Evolutionary conservation across 2,329 filamentous ascomycete species (phyloP).

Genomic region (Alternaria brassicae): DNA sequence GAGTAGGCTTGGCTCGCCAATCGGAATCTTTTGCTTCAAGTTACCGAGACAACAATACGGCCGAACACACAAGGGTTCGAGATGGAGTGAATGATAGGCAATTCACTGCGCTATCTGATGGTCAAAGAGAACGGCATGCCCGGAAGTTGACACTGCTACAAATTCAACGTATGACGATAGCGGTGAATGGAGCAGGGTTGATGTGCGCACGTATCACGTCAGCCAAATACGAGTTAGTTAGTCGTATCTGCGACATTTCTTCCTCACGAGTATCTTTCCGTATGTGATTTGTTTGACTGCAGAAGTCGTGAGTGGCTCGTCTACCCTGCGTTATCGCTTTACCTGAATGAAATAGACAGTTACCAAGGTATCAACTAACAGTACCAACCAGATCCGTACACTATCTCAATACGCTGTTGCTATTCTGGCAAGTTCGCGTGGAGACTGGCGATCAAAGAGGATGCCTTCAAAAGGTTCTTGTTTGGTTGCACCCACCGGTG

Average conservation of each 20-base stretch:
- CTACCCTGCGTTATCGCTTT: neutral
- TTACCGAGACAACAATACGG: neutral
- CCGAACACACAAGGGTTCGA: neutral
- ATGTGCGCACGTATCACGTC: neutral
- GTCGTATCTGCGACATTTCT: neutral
- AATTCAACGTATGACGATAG: neutral
- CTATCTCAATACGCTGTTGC: neutral
- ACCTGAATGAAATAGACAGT: neutral
- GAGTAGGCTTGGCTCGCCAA: neutral
- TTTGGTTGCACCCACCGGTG: neutral
- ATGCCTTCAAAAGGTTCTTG: conserved; percentile 4
- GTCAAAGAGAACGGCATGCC: too few species aligned
- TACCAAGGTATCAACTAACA: neutral
- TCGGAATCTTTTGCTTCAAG: neutral
- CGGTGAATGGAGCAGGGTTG: neutral
- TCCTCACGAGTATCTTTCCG: neutral
- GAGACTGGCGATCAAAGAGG: neutral
- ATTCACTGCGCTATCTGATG: too few species aligned
- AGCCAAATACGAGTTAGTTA: neutral
- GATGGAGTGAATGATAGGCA: too few species aligned
- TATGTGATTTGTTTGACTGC: neutral
- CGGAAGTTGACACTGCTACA: too few species aligned
- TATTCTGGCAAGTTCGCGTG: neutral
- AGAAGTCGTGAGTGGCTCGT: neutral
- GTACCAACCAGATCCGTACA: neutral